Conservation (phyloP, 352 stramenopile species). For the Phytophthora sp. region DNA sequence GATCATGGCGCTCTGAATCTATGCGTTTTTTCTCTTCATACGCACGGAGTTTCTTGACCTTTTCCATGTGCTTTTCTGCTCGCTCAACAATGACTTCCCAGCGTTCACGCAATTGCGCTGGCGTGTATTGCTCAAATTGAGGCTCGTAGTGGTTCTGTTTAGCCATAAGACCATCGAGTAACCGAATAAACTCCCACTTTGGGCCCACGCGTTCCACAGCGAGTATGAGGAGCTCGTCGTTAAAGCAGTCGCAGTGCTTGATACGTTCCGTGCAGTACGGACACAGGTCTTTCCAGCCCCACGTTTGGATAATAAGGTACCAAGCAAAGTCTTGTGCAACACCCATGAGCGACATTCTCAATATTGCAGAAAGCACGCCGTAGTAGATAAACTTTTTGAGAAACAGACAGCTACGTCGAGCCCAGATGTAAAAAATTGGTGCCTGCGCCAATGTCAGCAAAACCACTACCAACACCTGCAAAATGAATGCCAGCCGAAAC, state of each 20-base stretch:
- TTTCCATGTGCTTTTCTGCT: slow-evolving; percentile 61
- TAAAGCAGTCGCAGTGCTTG: slow-evolving; percentile 74
- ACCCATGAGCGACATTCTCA: slow-evolving; percentile 61
- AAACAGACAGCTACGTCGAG: slow-evolving; percentile 61
- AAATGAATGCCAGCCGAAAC: slow-evolving; percentile 61
- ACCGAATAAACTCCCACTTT: slow-evolving; percentile 72
- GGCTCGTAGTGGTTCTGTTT: slow-evolving; percentile 50
- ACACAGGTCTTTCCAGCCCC: slow-evolving; percentile 68
- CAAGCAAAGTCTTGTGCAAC: slow-evolving; percentile 54
- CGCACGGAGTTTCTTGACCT: slow-evolving; percentile 60
- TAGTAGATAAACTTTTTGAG: slow-evolving; percentile 72
- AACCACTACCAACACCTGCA: slow-evolving; percentile 57
- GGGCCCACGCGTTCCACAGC: slow-evolving; percentile 56
- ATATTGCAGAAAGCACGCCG: slow-evolving; percentile 53
- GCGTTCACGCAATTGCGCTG: slow-evolving; percentile 63
- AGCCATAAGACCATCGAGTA: slow-evolving; percentile 54
- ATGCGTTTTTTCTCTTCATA: slow-evolving; percentile 60
- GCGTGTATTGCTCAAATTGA: slow-evolving; percentile 65
- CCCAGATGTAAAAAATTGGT: slow-evolving; percentile 77
- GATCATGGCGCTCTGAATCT: slow-evolving; percentile 35
- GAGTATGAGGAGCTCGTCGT: slow-evolving; percentile 70
- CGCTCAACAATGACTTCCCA: slow-evolving; percentile 67
- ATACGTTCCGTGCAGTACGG: slow-evolving; percentile 73
- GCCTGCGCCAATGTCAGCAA: slow-evolving; percentile 59
- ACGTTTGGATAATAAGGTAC: slow-evolving; percentile 66